Percentiles rank a stretch among this genome's conserved stretches.
phyloP scores from a whole-genome alignment of 495 filamentous ascomycete genomes.

The Apiosordaria backusii region DNA sequence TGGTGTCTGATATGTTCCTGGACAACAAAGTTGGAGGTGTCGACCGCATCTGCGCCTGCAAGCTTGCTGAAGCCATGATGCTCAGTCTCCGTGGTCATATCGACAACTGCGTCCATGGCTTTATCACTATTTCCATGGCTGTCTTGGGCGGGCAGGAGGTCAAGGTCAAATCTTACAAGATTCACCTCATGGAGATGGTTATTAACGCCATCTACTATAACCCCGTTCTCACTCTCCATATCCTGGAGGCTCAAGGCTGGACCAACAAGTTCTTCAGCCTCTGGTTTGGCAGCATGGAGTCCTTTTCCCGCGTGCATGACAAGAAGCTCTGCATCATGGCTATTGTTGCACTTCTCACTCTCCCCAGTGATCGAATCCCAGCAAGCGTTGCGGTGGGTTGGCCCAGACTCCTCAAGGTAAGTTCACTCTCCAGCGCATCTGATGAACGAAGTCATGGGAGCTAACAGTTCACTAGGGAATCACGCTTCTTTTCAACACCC shows the following conservation, averaged over 20 bases:
- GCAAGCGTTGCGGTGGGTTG: constrained; percentile 88
- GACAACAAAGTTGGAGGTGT: constrained; percentile 91
- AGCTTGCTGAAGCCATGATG: constrained; percentile 95
- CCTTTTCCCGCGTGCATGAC: constrained; percentile 90
- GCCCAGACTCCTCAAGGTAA: constrained; percentile 76
- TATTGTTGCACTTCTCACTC: constrained; percentile 76
- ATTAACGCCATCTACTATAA: constrained; percentile 99
- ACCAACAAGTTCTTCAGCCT: constrained; percentile 99
- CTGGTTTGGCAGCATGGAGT: constrained; percentile 96
- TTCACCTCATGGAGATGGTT: constrained; percentile 98
- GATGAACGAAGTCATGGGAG: not conserved
- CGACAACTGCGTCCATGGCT: constrained; percentile 80
- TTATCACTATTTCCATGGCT: constrained; percentile 83
- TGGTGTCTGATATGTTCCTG: constrained; percentile 62
- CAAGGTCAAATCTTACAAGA: constrained; percentile 83
- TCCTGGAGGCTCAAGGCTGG: constrained; percentile 86
- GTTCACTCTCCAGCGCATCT: not conserved
- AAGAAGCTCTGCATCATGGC: constrained; percentile 96
- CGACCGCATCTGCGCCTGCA: constrained; percentile 98
- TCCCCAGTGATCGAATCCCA: constrained; percentile 75
- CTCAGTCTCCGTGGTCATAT: constrained; percentile 87
- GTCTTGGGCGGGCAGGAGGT: constrained; percentile 67
- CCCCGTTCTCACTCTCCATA: constrained; percentile 72
- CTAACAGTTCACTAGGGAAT: constrained; percentile 52
- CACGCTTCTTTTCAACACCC: constrained; percentile 82